Evolutionary conservation across 1,284 basidiomycete genomes (phyloP).

Genomic region (Puccinia triticina): DNA sequence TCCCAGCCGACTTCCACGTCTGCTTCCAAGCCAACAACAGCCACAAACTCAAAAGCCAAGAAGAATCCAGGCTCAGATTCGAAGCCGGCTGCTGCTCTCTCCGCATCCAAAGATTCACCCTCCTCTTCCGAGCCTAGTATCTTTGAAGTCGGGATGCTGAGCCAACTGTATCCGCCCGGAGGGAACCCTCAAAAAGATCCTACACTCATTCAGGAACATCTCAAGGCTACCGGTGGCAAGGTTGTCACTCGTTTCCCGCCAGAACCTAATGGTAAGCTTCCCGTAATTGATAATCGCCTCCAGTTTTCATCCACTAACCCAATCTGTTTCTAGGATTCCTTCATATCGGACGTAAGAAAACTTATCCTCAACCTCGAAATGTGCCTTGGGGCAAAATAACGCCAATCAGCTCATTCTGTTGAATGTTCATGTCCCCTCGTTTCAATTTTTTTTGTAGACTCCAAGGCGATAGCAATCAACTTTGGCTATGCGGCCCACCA

Average conservation of each 20-base stretch:
- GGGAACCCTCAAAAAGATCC: slow-evolving; percentile 86
- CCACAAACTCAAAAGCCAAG: slow-evolving; percentile 58
- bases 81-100: slow-evolving; percentile 52
- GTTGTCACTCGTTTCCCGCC: slow-evolving; percentile 98
- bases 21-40: slow-evolving; percentile 59
- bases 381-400: neutral
- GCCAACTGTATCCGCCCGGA: slow-evolving; percentile 88
- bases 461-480: slow-evolving; percentile 97
- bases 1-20: slow-evolving; percentile 51
- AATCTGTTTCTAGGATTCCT: slow-evolving; percentile 36
- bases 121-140: slow-evolving; percentile 64
- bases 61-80: slow-evolving; percentile 69
- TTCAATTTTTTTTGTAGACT: slow-evolving; percentile 63
- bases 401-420: neutral
- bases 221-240: slow-evolving; percentile 76
- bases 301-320: neutral
- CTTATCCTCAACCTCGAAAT: neutral
- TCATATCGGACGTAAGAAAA: slow-evolving; percentile 43
- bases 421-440: neutral
- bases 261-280: slow-evolving; percentile 67
- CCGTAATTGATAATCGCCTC: neutral
- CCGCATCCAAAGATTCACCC: neutral
- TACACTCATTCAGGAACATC: slow-evolving; percentile 77
- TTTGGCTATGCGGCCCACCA: slow-evolving; percentile 96
- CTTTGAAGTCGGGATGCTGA: slow-evolving; percentile 94